These are phyloP conservation scores for Pistacia atlantica DNA, from an alignment of 345 rosid species.

Conservation along the genomic window DNA sequence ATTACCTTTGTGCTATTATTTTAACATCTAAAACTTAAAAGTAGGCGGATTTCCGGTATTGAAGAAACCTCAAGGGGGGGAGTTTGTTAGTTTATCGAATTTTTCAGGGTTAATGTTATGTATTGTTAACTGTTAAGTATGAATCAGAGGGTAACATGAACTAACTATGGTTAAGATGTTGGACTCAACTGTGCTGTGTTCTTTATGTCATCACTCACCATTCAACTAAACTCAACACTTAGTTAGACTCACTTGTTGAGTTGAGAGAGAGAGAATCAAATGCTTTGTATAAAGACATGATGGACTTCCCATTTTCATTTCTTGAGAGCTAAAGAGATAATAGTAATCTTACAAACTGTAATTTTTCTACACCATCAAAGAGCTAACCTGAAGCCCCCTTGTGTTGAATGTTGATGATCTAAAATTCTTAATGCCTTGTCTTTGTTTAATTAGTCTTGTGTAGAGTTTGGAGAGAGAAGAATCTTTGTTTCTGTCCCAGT, in stretches of 20 bases:
- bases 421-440: not conserved
- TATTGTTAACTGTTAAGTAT: too few species aligned
- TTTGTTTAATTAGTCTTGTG: not conserved
- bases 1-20: too few species aligned
- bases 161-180: slow-evolving; percentile 27
- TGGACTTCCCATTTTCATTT: slow-evolving; percentile 18
- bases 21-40: too few species aligned
- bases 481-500: slow-evolving; percentile 15
- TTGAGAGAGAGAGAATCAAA: slow-evolving; percentile 33
- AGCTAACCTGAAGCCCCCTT: slow-evolving; percentile 18
- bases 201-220: slow-evolving; percentile 15
- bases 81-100: too few species aligned
- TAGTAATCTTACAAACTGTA: not conserved
- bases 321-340: slow-evolving; percentile 4
- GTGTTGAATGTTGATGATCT: too few species aligned
- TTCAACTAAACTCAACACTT: slow-evolving; percentile 4
- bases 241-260: not conserved
- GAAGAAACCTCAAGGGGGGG: too few species aligned
- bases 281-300: slow-evolving; percentile 35
- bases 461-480: slow-evolving; percentile 10
- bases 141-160: not conserved
- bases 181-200: slow-evolving; percentile 20
- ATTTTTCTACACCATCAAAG: slow-evolving; percentile 10
- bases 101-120: too few species aligned
- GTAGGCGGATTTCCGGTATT: too few species aligned